Evolutionary conservation across 2,329 filamentous ascomycete species (phyloP).

Genomic region (Fusarium tupiense): DNA sequence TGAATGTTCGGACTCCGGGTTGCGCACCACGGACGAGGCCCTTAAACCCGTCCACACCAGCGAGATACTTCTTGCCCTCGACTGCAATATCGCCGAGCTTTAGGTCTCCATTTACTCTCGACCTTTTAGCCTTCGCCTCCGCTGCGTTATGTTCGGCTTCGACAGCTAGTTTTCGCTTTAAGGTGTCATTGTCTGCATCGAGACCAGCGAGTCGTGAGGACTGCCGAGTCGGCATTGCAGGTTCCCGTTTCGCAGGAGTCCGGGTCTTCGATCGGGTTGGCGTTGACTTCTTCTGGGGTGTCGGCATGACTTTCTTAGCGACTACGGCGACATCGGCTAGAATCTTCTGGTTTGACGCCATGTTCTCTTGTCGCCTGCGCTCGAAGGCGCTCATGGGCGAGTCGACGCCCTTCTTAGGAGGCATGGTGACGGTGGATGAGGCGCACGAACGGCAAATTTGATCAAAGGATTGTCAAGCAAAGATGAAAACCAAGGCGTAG

Average conservation of each 20-base stretch:
- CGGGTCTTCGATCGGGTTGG: constrained; percentile 46
- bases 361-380: constrained; percentile 84
- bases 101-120: constrained; percentile 65
- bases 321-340: constrained; percentile 80
- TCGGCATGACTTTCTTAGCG: constrained; percentile 74
- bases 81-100: constrained; percentile 81
- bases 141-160: constrained; percentile 56
- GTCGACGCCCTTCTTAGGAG: constrained; percentile 53
- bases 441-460: not conserved
- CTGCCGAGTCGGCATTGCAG: constrained; percentile 61
- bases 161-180: constrained; percentile 62
- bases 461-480: not conserved
- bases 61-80: constrained; percentile 80
- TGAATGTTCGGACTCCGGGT: constrained; percentile 86
- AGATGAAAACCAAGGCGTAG: not conserved
- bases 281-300: constrained; percentile 54
- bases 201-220: constrained; percentile 68
- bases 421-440: constrained; percentile 46
- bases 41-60: constrained; percentile 71
- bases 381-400: constrained; percentile 82
- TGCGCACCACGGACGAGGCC: constrained; percentile 72
- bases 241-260: constrained; percentile 59
- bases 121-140: constrained; percentile 66
- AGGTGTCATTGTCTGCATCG: constrained; percentile 56
- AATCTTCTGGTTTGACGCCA: constrained; percentile 83